Evolutionary conservation across 768 basidiomycete genomes (phyloP).

Genomic region (Lyophyllum atratum): DNA sequence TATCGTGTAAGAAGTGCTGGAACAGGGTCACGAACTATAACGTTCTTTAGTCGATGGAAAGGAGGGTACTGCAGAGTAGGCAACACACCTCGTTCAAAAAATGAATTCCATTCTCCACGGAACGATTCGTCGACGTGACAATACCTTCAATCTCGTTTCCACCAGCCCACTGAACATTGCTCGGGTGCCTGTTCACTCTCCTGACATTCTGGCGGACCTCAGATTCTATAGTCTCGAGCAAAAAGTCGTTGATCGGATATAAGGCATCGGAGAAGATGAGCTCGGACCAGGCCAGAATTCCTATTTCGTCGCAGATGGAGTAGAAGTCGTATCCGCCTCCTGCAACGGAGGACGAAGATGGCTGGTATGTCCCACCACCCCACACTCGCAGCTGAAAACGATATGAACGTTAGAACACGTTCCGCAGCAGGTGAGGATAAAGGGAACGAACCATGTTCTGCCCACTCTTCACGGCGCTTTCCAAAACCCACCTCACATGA

Average conservation of each 20-base stretch:
- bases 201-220: constrained; percentile 61
- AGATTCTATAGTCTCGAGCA: constrained; percentile 51
- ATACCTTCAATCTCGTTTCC: constrained; percentile 65
- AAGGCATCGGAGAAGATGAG: constrained; percentile 60
- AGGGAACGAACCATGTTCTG: constrained; percentile 57
- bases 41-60: neutral
- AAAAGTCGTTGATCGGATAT: constrained; percentile 56
- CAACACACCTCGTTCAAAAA: constrained; percentile 52
- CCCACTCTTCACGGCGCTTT: constrained; percentile 54
- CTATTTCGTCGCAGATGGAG: constrained; percentile 58
- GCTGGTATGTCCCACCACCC: constrained; percentile 60
- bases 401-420: neutral
- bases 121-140: constrained; percentile 36
- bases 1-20: constrained; percentile 50
- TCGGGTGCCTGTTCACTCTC: constrained; percentile 56
- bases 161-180: constrained; percentile 60
- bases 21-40: constrained; percentile 45
- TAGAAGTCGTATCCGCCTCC: constrained; percentile 59
- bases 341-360: constrained; percentile 37
- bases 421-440: neutral
- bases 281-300: constrained; percentile 64
- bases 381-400: constrained; percentile 51
- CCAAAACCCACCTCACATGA: constrained; percentile 54
- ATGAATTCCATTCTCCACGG: constrained; percentile 43
- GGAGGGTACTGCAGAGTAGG: too few species aligned